Percentiles rank a stretch among this genome's conserved stretches.
Conservation (phyloP, 2,329 filamentous ascomycete species). For the Aspergillus arachidicola region DNA sequence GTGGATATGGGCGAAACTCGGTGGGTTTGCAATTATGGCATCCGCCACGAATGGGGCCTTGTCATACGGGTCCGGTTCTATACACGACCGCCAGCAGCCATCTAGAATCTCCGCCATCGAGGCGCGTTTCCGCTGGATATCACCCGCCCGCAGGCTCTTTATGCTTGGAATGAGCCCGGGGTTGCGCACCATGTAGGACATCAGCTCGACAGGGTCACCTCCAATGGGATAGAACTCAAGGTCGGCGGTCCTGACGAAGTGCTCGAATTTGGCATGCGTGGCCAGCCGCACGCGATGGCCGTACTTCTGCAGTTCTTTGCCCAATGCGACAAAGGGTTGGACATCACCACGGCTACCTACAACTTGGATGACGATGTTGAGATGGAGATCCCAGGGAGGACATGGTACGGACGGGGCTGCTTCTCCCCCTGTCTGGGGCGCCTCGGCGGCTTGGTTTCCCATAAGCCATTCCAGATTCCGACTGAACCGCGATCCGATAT, state of each 20-base stretch:
- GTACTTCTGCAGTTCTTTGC: conserved; percentile 50
- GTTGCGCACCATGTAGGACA: conserved; percentile 55
- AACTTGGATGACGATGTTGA: conserved; percentile 59
- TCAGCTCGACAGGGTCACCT: conserved; percentile 55
- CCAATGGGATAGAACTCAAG: conserved; percentile 62
- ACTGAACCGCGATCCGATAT: neutral
- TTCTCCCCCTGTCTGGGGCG: neutral
- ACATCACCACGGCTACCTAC: conserved; percentile 61
- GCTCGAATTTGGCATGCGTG: conserved; percentile 57
- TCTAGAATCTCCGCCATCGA: conserved; percentile 41
- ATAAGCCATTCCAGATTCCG: neutral
- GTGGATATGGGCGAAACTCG: conserved; percentile 55
- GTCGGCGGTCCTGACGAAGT: conserved; percentile 54
- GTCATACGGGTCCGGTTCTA: conserved; percentile 29
- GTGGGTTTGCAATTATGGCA: conserved; percentile 57
- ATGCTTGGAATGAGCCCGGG: conserved; percentile 44
- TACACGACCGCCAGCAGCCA: conserved; percentile 43
- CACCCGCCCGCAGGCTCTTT: conserved; percentile 37
- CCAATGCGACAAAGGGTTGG: conserved; percentile 62
- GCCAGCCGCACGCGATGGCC: conserved; percentile 60
- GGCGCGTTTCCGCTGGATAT: conserved; percentile 30
- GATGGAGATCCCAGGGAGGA: conserved; percentile 3
- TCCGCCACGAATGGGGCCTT: conserved; percentile 54
- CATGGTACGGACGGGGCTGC: neutral
- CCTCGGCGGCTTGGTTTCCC: neutral